Base-by-base conservation (phyloP, 2,329 filamentous ascomycete species). In the Dothiorella sarmentorum region DNA sequence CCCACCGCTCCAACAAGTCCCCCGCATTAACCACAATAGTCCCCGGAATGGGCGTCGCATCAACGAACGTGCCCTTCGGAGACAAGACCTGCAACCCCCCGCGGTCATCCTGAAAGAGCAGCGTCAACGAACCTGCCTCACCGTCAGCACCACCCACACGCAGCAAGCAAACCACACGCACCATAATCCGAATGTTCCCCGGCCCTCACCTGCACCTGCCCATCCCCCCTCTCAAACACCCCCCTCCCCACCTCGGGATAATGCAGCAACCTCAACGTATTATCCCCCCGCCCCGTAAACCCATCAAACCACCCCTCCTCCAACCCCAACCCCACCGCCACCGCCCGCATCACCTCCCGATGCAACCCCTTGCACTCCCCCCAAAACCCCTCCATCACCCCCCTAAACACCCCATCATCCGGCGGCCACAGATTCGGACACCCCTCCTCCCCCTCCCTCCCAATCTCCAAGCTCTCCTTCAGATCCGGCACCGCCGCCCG, bases 21-120 rank as follows among this genome's bases (percentile, higher is more conserved):
- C 91, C 92, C 0, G 91, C 91, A 68, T 97, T 97, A 63, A 96
- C 83, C 10, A 97, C 90, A 38, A 94, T 87, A 0, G 90, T 91
- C 57, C 85, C 86, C 33, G 85, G 79, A 61, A 96, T 93, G 0
- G 92, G 91, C 6, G 84, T 90, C 1, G 90, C 92, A 67, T 96
- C 85, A 37, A 96, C 85, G 67, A 92, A 96, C 0, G 81, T 84
- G 2, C 89, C 90, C 38, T 83, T 86, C 0, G 91, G 90, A 49
- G 85, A 88, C 66, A 85, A 82, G 3, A 85, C 83, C 20, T 60
- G 58, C 22, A 60, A n/a, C 4, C 58, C 58, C 24, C 58, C 58
- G 38, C 60, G 57, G 53, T 59, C 64, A 18, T 62, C 49, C 20
- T 66, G 72, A 62, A 83, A 82, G 7, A 83, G 71, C 6, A 82